Percentiles rank a stretch among this genome's conserved stretches.
Conservation (phyloP, 306 rosid genomes). For the Quercus wislizeni region DNA sequence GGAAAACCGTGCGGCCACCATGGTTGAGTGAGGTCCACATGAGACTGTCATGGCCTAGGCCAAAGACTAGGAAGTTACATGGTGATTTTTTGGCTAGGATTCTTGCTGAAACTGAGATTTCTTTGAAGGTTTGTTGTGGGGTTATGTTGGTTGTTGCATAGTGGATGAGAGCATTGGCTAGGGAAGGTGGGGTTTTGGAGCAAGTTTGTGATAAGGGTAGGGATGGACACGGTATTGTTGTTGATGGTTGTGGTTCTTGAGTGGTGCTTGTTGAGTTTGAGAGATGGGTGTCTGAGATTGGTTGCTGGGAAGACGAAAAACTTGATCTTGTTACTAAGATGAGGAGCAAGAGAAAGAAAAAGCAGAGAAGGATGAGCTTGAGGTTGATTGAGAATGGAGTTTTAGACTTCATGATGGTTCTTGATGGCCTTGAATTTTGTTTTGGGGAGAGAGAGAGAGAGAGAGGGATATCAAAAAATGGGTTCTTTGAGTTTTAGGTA, state of each 20-base stretch:
- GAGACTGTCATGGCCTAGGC: constrained; percentile 86
- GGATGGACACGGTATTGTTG: constrained; percentile 29
- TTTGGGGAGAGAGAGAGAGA: background rate
- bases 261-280: constrained; percentile 28
- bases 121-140: constrained; percentile 76
- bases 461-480: background rate
- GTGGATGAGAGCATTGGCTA: constrained; percentile 74
- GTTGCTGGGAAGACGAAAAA: constrained; percentile 39
- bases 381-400: constrained; percentile 37
- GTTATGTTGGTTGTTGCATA: constrained; percentile 80
- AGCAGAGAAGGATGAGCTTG: constrained; percentile 46
- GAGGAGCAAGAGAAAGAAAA: constrained; percentile 39
- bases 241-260: background rate
- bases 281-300: constrained; percentile 26
- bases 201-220: constrained; percentile 40
- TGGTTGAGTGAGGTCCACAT: constrained; percentile 91
- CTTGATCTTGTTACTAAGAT: constrained; percentile 46
- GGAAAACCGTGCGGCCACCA: constrained; percentile 83
- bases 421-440: background rate
- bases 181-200: constrained; percentile 67
- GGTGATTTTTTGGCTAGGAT: constrained; percentile 67
- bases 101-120: constrained; percentile 69
- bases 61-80: constrained; percentile 85
- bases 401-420: constrained; percentile 45
- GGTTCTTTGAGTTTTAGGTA: background rate